Base-by-base conservation (phyloP, 768 basidiomycete genomes). In the Russula sp. region DNA sequence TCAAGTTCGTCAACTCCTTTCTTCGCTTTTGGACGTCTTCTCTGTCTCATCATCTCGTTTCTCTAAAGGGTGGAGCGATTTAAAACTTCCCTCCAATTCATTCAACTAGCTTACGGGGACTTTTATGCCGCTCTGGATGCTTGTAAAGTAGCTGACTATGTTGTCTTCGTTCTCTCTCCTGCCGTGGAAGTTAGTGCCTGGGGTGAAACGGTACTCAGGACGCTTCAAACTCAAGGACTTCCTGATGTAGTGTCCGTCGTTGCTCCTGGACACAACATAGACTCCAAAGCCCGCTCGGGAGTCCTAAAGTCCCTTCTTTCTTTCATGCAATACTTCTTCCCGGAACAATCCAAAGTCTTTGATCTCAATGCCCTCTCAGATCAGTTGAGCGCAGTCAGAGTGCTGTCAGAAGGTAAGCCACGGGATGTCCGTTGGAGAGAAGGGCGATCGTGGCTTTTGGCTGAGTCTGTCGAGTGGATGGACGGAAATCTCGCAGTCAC, bases 251-350 rank as follows among this genome's bases (percentile, higher is more conserved):
- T 94, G 54, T 83, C 92, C 31, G 85, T 89, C 27, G 81, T 93
- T 49, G 78, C 86, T 18, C 80, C 86, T 6, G 77, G 82, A 59
- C 64, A 76, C 13, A 69, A 77, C 3, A 73, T 84, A 47, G 88
- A 87, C 61, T 68, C 76, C 6, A 93, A 93, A 75, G 76, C 83
- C 37, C 84, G 84, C 35, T 70, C 83, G 1, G 83, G 83, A 18
- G 81, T 94, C 52, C 76, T 92, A 59, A 94, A 92, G 76, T 97
- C 94, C 1, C 79, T 98, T 5, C 81, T 96, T 9, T 97, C 94
- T 10, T 99, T 98, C 78, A 86, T 95, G 61, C 87, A 88, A 66
- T 98, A 98, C 75, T 99, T 98, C 74, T 90, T 91, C 63, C 96
- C 96, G 2, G 79, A 82, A 27, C 88, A 94, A 69, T 76, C 80